A percentile compares a stretch with the other conserved stretches of the same genome.
These are phyloP conservation scores for Pogostemon cablin DNA, from an alignment of 257 asterid species.

Conservation along the genomic window DNA sequence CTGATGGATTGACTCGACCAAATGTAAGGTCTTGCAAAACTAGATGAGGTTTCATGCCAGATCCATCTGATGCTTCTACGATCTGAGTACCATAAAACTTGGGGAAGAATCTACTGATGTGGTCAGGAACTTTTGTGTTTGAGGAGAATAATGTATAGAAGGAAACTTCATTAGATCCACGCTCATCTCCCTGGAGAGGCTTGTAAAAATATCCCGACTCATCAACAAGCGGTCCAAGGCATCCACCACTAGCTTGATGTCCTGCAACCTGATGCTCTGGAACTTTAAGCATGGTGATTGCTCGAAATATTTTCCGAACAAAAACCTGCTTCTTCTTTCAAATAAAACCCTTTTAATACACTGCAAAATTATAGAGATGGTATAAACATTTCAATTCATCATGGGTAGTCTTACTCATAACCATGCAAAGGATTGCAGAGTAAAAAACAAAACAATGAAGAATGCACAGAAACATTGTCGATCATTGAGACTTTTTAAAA, in stretches of 20 bases:
- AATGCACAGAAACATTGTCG: background rate
- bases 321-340: constrained; percentile 10
- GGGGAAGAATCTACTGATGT: constrained; percentile 72
- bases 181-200: constrained; percentile 86
- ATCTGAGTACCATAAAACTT: constrained; percentile 73
- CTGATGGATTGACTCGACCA: constrained; percentile 59
- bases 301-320: background rate
- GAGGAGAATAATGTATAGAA: constrained; percentile 76
- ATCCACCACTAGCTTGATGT: constrained; percentile 66
- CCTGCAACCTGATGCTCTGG: constrained; percentile 98
- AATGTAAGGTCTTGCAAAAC: constrained; percentile 60
- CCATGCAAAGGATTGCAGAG: background rate
- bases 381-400: background rate
- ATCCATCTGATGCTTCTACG: constrained; percentile 88
- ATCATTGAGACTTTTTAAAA: background rate
- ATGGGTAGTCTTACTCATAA: background rate
- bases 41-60: constrained; percentile 75
- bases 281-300: constrained; percentile 64
- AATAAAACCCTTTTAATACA: constrained; percentile 19
- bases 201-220: constrained; percentile 92
- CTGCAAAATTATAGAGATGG: constrained; percentile 27
- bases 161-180: constrained; percentile 71
- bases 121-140: constrained; percentile 56
- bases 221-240: constrained; percentile 84
- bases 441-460: background rate